Evolutionary conservation across 129 eudicot genomes (phyloP).

Genomic region (Pseudognaphalium luteoalbum): DNA sequence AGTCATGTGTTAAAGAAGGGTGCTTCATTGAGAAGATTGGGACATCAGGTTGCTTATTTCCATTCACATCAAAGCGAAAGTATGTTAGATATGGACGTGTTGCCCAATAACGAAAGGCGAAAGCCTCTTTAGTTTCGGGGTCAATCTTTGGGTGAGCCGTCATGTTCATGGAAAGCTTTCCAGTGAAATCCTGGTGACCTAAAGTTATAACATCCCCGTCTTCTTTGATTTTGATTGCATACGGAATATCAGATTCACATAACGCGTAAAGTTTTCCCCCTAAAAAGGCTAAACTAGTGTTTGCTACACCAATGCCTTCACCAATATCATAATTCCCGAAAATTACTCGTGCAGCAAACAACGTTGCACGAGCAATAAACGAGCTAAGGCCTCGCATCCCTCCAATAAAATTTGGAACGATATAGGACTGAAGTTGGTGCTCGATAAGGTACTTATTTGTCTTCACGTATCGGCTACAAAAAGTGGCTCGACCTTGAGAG

Average conservation of each 20-base stretch:
- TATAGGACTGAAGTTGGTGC: neutral
- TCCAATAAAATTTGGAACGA: neutral
- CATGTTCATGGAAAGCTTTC: too few relatives aligned
- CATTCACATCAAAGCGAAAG: too few relatives aligned
- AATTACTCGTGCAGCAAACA: neutral
- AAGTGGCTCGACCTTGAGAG: conserved; percentile 45
- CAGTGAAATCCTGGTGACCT: neutral
- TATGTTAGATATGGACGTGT: too few relatives aligned
- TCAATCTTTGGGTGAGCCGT: too few relatives aligned
- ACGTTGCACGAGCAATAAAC: neutral
- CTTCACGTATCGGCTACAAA: conserved; percentile 61
- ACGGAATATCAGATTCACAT: conserved; percentile 4
- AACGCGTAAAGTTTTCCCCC: neutral
- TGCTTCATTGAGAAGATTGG: too few relatives aligned
- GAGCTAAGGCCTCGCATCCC: neutral
- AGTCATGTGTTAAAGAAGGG: too few relatives aligned
- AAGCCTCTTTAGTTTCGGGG: too few relatives aligned
- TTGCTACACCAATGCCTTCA: neutral
- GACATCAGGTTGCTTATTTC: too few relatives aligned
- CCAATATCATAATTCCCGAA: neutral
- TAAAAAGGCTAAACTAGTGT: conserved; percentile 1
- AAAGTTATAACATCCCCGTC: neutral
- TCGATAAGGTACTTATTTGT: conserved; percentile 43
- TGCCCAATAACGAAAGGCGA: too few relatives aligned
- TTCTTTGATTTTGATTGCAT: neutral